Conservation (phyloP, 495 filamentous ascomycete genomes). For the Penicillium samsonianum region DNA sequence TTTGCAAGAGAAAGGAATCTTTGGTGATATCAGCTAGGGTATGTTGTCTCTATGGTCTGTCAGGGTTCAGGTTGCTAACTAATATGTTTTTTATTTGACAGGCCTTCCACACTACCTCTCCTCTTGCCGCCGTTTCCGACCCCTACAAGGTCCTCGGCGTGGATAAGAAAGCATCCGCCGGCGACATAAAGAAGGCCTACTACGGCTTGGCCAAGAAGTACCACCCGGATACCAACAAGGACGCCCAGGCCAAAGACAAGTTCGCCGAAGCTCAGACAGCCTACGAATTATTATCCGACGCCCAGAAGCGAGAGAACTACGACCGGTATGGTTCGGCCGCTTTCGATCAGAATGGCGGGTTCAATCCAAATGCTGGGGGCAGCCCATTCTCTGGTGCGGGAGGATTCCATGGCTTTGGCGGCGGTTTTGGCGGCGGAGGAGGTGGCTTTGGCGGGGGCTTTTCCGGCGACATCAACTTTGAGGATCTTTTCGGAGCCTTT, state of each 20-base stretch:
- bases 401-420: constrained; percentile 55
- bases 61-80: constrained; percentile 4
- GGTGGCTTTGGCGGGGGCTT: constrained; percentile 61
- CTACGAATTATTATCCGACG: constrained; percentile 89
- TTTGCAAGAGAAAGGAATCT: constrained; percentile 26
- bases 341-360: constrained; percentile 76
- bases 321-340: constrained; percentile 87
- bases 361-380: constrained; percentile 69
- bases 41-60: constrained; percentile 21
- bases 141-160: constrained; percentile 90
- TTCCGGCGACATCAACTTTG: constrained; percentile 83
- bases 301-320: constrained; percentile 87
- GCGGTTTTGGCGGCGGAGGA: constrained; percentile 56
- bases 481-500: constrained; percentile 92
- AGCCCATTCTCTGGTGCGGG: constrained; percentile 62
- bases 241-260: constrained; percentile 84
- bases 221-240: constrained; percentile 98
- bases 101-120: constrained; percentile 75
- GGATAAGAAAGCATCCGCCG: constrained; percentile 69
- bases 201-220: constrained; percentile 98
- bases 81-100: constrained; percentile 30
- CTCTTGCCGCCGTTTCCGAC: constrained; percentile 65
- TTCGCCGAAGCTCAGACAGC: constrained; percentile 89
- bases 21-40: constrained; percentile 31
- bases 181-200: constrained; percentile 97